phyloP scores from a whole-genome alignment of 225 moss, liverwort and hornwort species.

The Polytrichum commune region DNA sequence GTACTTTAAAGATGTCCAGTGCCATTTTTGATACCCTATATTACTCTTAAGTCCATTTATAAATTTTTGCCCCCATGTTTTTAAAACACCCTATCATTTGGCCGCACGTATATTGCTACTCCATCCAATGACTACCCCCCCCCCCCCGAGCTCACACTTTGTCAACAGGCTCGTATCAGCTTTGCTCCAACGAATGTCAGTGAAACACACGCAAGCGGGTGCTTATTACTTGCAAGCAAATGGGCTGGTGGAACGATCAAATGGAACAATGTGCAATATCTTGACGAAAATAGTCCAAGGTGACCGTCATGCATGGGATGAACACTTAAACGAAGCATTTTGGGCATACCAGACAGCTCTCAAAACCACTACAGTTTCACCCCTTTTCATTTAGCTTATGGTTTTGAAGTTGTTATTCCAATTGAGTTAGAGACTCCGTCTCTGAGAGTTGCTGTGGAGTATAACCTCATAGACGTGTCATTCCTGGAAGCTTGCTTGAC shows the following conservation, averaged over 20 bases:
- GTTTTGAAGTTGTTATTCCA: background rate
- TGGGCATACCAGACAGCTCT: background rate
- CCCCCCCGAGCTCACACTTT: constrained; percentile 1
- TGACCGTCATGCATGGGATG: background rate
- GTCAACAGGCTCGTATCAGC: background rate
- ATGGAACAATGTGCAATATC: background rate
- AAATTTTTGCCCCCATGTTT: no score
- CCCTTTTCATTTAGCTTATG: background rate
- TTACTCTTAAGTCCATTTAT: no score
- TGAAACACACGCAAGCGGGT: constrained; percentile 1
- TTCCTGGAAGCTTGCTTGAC: background rate
- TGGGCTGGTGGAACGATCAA: background rate
- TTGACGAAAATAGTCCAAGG: background rate
- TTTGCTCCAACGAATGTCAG: background rate
- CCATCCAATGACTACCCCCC: no score
- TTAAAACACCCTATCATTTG: no score
- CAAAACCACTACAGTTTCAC: background rate
- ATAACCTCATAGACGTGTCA: background rate
- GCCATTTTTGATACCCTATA: no score
- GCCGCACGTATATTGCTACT: no score
- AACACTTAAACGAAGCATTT: background rate
- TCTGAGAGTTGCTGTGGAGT: no score
- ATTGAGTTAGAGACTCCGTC: background rate
- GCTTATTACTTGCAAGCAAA: constrained; percentile 3
- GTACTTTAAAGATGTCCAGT: no score